Conservation (phyloP, 139 green algal genomes). For the Deuterostichococcus epilithicus region DNA sequence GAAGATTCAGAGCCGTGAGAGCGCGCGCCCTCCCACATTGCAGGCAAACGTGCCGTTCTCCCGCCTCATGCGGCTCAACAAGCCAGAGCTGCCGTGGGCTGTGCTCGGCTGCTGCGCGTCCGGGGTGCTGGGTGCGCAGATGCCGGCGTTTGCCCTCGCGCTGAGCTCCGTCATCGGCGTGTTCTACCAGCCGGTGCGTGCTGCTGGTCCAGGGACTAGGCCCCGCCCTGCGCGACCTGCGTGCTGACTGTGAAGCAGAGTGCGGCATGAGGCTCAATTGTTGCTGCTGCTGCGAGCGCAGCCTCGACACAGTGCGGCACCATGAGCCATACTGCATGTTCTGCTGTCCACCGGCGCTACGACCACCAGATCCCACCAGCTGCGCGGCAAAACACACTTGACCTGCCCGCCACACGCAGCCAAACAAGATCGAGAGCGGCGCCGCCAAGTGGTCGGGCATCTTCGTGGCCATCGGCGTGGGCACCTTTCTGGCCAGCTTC, state of each 20-base stretch:
- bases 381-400: no score
- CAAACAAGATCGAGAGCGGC: constrained; percentile 17
- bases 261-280: no score
- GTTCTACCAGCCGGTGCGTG: constrained; percentile 37
- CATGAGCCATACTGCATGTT: no score
- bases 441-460: constrained; percentile 52
- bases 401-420: not conserved
- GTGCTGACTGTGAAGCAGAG: no score
- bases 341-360: no score
- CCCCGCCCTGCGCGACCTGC: no score
- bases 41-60: constrained; percentile 38
- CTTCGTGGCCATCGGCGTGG: constrained; percentile 61
- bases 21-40: no score
- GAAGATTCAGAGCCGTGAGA: no score
- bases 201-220: no score
- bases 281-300: no score
- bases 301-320: no score
- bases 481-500: constrained; percentile 25
- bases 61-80: constrained; percentile 51
- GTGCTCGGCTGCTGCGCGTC: constrained; percentile 42
- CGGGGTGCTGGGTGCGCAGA: constrained; percentile 43
- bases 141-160: constrained; percentile 64
- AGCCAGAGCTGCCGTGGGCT: constrained; percentile 39
- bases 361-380: no score
- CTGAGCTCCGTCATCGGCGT: constrained; percentile 44